Conservation (phyloP, 2,329 filamentous ascomycete species). For the Aspergillus proliferans region DNA sequence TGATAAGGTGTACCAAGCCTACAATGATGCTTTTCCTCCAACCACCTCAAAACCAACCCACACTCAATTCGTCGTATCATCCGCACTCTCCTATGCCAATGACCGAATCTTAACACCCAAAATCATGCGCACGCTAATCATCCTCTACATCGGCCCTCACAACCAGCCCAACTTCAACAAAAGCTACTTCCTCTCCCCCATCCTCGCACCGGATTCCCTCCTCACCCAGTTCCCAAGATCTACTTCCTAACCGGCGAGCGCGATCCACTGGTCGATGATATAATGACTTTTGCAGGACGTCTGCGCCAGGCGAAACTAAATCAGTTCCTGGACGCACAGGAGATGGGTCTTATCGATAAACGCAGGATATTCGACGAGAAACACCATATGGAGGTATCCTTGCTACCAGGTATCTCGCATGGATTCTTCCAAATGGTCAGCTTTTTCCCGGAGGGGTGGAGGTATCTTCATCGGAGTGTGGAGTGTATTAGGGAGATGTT, state of each 20-base stretch:
- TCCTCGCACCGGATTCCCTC: constrained; percentile 78
- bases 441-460: constrained; percentile 85
- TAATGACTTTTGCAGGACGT: constrained; percentile 87
- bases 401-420: constrained; percentile 85
- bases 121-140: constrained; percentile 99
- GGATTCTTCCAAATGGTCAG: constrained; percentile 89
- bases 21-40: background rate
- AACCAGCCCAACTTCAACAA: constrained; percentile 87
- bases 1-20: background rate
- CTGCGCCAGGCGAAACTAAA: constrained; percentile 70
- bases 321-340: constrained; percentile 50
- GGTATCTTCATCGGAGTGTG: constrained; percentile 71
- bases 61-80: constrained; percentile 87
- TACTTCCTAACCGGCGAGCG: constrained; percentile 93
- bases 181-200: constrained; percentile 83
- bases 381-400: constrained; percentile 70
- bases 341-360: constrained; percentile 48
- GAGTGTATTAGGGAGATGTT: constrained; percentile 80
- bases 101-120: constrained; percentile 91
- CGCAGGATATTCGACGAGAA: constrained; percentile 61
- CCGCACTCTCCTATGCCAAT: constrained; percentile 98
- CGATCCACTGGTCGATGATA: constrained; percentile 93
- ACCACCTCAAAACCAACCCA: constrained; percentile 47
- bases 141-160: constrained; percentile 90
- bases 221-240: constrained; percentile 80